Percentiles rank a stretch among this genome's conserved stretches.
Evolutionary conservation across 2,329 filamentous ascomycete genomes (phyloP).

Genomic region (Byssochlamys sp.): DNA sequence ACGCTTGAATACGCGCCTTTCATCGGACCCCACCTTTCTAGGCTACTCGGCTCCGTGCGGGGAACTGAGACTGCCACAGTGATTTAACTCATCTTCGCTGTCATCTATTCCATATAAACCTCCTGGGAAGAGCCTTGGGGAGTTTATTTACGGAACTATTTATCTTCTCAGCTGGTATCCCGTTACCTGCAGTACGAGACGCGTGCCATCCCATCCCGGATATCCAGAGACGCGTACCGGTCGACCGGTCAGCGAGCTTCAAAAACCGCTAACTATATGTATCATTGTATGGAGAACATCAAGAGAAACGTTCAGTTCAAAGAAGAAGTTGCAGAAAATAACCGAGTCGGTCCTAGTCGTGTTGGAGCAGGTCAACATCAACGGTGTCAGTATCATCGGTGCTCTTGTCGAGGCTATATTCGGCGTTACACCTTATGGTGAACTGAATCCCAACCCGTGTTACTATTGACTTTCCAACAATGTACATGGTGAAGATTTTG

Average conservation of each 20-base stretch:
- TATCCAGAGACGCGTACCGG: background rate
- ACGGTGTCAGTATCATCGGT: background rate
- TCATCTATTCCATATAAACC: background rate
- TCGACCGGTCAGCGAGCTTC: background rate
- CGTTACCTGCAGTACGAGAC: background rate
- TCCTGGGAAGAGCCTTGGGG: background rate
- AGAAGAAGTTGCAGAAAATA: background rate
- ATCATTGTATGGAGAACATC: background rate
- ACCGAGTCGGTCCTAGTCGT: background rate
- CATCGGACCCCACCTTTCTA: background rate
- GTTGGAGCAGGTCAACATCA: background rate
- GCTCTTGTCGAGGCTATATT: background rate
- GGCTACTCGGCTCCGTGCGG: background rate
- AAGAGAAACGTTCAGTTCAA: background rate
- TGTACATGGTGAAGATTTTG: slow-evolving; percentile 16
- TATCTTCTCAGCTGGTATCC: background rate
- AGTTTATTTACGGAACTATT: background rate
- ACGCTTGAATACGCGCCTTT: background rate
- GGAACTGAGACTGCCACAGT: background rate
- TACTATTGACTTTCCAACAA: slow-evolving; percentile 3
- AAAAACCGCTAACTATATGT: background rate
- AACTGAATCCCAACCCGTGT: background rate
- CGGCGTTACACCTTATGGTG: background rate
- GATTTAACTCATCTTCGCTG: background rate
- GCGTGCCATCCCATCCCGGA: background rate